phyloP scores from a whole-genome alignment of 148 eudicot genomes.

The Rhododendron vialii region DNA sequence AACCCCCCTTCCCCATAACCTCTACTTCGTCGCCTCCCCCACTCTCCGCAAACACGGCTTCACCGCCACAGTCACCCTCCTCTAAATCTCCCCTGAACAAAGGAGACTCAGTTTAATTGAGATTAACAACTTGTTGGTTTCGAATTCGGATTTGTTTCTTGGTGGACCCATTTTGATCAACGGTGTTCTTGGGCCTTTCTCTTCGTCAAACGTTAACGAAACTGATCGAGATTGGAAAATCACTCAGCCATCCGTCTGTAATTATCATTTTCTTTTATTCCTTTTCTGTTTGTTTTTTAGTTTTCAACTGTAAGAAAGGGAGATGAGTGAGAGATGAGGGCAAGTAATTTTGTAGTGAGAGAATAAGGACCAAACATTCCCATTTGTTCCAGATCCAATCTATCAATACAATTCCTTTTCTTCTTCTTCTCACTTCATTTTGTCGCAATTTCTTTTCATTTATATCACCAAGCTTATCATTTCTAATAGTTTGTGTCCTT shows the following conservation, averaged over 20 bases:
- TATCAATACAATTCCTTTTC: too few relatives aligned
- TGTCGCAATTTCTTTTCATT: too few relatives aligned
- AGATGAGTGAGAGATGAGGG: too few relatives aligned
- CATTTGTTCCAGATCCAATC: too few relatives aligned
- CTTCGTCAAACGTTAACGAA: slow-evolving; percentile 11
- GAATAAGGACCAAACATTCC: too few relatives aligned
- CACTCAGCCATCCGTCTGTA: slow-evolving; percentile 18
- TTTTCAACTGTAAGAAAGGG: too few relatives aligned
- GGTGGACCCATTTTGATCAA: slow-evolving; percentile 44
- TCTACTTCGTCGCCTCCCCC: slow-evolving; percentile 26
- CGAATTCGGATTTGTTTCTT: slow-evolving; percentile 65
- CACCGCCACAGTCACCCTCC: slow-evolving; percentile 42
- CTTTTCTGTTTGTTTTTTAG: too few relatives aligned
- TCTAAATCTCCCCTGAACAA: slow-evolving; percentile 49
- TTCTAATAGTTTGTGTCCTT: too few relatives aligned
- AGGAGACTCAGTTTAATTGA: slow-evolving; percentile 6
- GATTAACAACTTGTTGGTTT: slow-evolving; percentile 45
- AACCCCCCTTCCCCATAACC: background rate
- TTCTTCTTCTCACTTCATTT: too few relatives aligned
- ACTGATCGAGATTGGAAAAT: slow-evolving; percentile 12
- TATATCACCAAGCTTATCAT: too few relatives aligned
- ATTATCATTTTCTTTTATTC: background rate
- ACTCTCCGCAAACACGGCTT: slow-evolving; percentile 35
- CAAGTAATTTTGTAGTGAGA: too few relatives aligned
- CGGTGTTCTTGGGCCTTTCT: slow-evolving; percentile 51